Evolutionary conservation across 2,329 filamentous ascomycete genomes (phyloP), one percentile per base, ranked within the genome.

Genomic region (Alternaria dauci): DNA sequence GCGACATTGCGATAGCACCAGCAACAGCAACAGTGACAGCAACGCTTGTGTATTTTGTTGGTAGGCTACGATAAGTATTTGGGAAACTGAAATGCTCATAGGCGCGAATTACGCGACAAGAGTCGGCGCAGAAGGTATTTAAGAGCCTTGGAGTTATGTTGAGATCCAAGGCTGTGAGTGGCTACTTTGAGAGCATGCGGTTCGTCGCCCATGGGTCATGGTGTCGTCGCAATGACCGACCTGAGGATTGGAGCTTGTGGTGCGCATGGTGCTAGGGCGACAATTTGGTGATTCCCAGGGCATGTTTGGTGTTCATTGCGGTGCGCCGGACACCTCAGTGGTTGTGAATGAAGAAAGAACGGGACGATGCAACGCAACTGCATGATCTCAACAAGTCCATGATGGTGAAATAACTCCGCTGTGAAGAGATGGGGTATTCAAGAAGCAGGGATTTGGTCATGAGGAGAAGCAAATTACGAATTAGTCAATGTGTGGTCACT

Each of bases 401-500:
- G 16, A 38, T 3, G 34, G 34, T 16, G n/a, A 39, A 20, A 39
- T 9, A n/a, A 18, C 18, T 3, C 12, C 18, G 4, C 23, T 9
- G 18, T 41, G 7, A 41, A 23, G 11, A 41, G 38, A 41, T 14
- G 18, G 18, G 38, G n/a, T 20, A 2, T 9, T 12, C 41, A 43
- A 16, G 23, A 26, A 26, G 23, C 8, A 26, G 9, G 4, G 8
- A 8, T 16, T 43, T 14, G 20, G 14, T 26, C 41, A n/a, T n/a
- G 12, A 43, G 14, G 23, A 18, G 30, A 16, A 11, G n/a, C 8
- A 34, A 14, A 38, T 36, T 50, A n/a, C 23, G 30, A 50, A 50
- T 50, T 50, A 50, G 20, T 51, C 34, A 43, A 51, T 20, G 28
- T 56, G 39, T 28, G 28, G 36, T 51, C 44, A 36, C 43, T 34